phyloP scores from a whole-genome alignment of 768 basidiomycete species.

The Rhizopogon roseolus region DNA sequence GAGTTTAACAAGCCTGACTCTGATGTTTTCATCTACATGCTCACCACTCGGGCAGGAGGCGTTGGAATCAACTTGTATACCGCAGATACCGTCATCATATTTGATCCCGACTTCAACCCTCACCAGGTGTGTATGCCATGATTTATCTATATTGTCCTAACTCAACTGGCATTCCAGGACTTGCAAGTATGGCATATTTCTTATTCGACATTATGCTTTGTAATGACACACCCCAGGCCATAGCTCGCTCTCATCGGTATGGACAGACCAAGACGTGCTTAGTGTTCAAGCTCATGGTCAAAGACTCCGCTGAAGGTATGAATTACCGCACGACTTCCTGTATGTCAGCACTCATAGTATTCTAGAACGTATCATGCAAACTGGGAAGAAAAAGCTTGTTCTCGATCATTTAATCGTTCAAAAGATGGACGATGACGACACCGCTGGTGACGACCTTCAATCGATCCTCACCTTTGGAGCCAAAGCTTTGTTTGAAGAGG shows the following conservation, averaged over 20 bases:
- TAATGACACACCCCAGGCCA: slow-evolving; percentile 56
- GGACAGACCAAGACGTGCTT: slow-evolving; percentile 93
- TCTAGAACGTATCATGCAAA: slow-evolving; percentile 84
- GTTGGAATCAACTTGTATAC: slow-evolving; percentile 90
- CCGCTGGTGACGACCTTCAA: slow-evolving; percentile 73
- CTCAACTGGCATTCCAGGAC: slow-evolving; percentile 46
- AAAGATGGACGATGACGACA: slow-evolving; percentile 86
- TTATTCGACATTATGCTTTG: neutral
- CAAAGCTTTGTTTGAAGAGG: slow-evolving; percentile 72
- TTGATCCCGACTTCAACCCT: slow-evolving; percentile 98
- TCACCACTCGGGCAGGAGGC: slow-evolving; percentile 91
- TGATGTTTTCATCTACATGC: slow-evolving; percentile 85
- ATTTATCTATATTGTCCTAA: slow-evolving; percentile 2
- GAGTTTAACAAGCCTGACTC: slow-evolving; percentile 87
- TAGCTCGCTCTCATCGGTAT: slow-evolving; percentile 90
- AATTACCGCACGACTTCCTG: neutral
- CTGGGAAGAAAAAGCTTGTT: slow-evolving; percentile 93
- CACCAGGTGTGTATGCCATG: slow-evolving; percentile 59
- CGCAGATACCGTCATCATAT: slow-evolving; percentile 91
- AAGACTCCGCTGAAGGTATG: slow-evolving; percentile 85
- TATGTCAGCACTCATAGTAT: neutral
- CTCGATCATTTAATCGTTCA: slow-evolving; percentile 95
- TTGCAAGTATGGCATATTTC: slow-evolving; percentile 61
- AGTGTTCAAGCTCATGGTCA: slow-evolving; percentile 95
- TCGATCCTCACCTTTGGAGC: slow-evolving; percentile 90